Evolutionary conservation across 345 rosid genomes (phyloP), one percentile per base, ranked within the genome.

Genomic region (Triadica sebifera): DNA sequence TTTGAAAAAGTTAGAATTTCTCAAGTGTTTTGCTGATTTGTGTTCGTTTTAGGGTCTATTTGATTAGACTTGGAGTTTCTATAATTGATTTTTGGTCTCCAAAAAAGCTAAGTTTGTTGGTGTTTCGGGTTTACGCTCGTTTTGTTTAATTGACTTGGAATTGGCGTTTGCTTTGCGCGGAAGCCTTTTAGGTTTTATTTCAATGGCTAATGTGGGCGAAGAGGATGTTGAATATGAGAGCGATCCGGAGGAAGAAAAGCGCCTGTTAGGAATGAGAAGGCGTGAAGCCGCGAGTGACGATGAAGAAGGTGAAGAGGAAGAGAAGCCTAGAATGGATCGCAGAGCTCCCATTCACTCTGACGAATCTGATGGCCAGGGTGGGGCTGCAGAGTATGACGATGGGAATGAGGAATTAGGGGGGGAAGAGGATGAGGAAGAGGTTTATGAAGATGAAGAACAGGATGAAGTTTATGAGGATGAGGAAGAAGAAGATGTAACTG

Each of bases 241-340:
- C 72, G 98, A 94, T 84, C 93, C 93, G 2, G 98, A 91, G 79
- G 98, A 91, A 79, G 83, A 81, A 67, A 89, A 87, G 80, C 83
- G 89, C 50, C 83, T 91, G 12, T 79, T 92, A 74, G 89, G 82
- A 8, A 84, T 89, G 84, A 81, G 96, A 75, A 86, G 93, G 78
- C 80, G 96, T 72, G 84, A 85, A 73, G 98, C 81, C 10, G 87
- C 98, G n/a, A 92, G 97, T 74, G 98, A 94, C 67, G 98, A 94
- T 11, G 98, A 94, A 78, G 94, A 88, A n/a, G 87, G 67, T 43
- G 86, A 65, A 68, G 78, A 39, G 12, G 73, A 79, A 62, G 82
- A 71, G 57, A 77, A 68, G 41, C 76, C 17, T 39, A 56, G 78
- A 68, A 60, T 77, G 82, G 83, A 87, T 65, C 82, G 74, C 39